Conservation (phyloP, 371 early-diverging fungal genomes). For the Lichtheimia ornata region DNA sequence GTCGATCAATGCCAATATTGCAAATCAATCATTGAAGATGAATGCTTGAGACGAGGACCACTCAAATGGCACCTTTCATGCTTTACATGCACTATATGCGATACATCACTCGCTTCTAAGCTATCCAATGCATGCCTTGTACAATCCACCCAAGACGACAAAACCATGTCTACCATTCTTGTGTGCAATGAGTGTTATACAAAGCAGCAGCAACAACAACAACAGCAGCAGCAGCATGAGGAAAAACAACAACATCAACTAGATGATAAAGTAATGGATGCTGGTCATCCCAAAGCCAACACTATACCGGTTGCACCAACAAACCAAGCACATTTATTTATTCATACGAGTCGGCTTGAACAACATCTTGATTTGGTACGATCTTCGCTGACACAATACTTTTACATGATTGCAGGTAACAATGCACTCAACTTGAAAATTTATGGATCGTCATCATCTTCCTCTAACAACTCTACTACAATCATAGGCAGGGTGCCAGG, state of each 20-base stretch:
- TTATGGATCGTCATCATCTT: too few relatives aligned
- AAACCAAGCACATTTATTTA: background rate
- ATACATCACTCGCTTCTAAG: conserved; percentile 42
- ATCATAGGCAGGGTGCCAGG: too few relatives aligned
- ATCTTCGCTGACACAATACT: conserved; percentile 68
- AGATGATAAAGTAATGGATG: background rate
- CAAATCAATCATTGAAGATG: conserved; percentile 74
- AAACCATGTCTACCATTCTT: conserved; percentile 43
- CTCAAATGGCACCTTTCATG: conserved; percentile 79
- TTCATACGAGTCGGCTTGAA: conserved; percentile 47
- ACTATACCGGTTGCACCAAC: too few relatives aligned
- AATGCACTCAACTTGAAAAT: too few relatives aligned
- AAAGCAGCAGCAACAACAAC: conserved; percentile 6
- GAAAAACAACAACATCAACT: background rate
- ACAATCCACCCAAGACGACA: conserved; percentile 12
- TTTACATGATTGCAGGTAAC: too few relatives aligned
- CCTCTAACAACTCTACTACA: too few relatives aligned
- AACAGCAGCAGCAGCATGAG: background rate
- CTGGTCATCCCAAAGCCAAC: background rate
- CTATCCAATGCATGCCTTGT: conserved; percentile 55
- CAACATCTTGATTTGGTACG: conserved; percentile 82
- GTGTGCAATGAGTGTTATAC: conserved; percentile 31
- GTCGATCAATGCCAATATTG: conserved; percentile 78
- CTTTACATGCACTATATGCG: conserved; percentile 67
- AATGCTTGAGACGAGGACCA: conserved; percentile 64